Base-by-base conservation (phyloP, 495 filamentous ascomycete genomes). In the Cetradonia linearis region DNA sequence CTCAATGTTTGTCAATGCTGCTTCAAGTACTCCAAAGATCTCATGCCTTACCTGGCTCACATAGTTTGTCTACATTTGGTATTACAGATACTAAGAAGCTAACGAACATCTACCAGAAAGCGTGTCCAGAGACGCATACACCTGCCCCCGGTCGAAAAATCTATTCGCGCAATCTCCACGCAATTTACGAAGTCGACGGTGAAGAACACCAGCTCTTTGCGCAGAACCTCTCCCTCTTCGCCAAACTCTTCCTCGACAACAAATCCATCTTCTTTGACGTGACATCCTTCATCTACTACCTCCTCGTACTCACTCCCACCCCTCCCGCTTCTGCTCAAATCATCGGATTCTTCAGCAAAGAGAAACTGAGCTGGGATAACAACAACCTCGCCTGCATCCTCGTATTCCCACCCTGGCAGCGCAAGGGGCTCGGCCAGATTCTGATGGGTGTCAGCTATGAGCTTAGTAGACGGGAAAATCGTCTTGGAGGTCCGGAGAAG, bases 241-340 rank as follows among this genome's bases (percentile, higher is more conserved):
- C 90, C n/a, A 97, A 97, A 68, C 81, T 98, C 55, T 98, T 96
- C 72, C 85, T 98, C 58, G 91, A 96, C 70, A 95, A 91, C 69
- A 99, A 99, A 70, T 94, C 89, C 25, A 91, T 99, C 62, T 97
- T 95, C 73, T 99, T 94, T 76, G 94, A 97, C 67, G 89, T 96
- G 61, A 83, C 84, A 38, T 88, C 87, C 59, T 99, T 99, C 75
- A 84, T 91, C 65, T 99, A 96, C 77, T 97, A 95, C 70, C 83
- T 95, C 25, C 84, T 97, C 57, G 82, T 88, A 50, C 76, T 85
- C 61, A 85, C 80, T 67, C 62, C 73, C 8, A 55, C 72, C 62
- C 68, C 70, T 34, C 2, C 71, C 70, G 36, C 67, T 71, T 34
- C 55, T 20, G 23, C 57, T 36, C 82, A 83, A 53, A 85, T 96